Evolutionary conservation across 2,329 filamentous ascomycete species (phyloP), one percentile per base, ranked within the genome.

Genomic region (Trichocomaceae sp.): DNA sequence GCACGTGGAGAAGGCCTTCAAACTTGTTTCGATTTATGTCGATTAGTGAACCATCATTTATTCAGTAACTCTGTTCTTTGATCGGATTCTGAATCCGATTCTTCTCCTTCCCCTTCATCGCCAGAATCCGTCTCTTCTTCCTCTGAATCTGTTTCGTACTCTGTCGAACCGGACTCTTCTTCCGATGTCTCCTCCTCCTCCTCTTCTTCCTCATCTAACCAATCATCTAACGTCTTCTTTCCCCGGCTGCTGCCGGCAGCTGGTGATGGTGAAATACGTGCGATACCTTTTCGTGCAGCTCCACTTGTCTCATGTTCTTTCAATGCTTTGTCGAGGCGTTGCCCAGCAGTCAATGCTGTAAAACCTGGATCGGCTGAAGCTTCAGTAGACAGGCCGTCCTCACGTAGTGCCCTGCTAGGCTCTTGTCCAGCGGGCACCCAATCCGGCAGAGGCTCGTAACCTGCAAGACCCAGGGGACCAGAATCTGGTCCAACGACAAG

Each of bases 401-500:
- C 85, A 50, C 92, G 80, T 35, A 96, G 75, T 47, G 76, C 79
- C 1, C 85, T 77, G 68, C 95, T 86, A 0, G 93, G 93, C 69
- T 97, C 90, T 17, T 83, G 72, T 1, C 90, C 92, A 4, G 82
- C 79, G 61, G 82, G 76, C 0, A 97, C 90, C 93, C 93, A 97
- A 22, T 86, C 81, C 0, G 93, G 91, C 19, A 99, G 71, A 17
- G 81, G 69, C 61, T 88, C 83, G 63, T 96, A 96, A 3, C 91
- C 92, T 47, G 79, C 79, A 9, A 96, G 74, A 0, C 88, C 87
- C 56, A 88, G 84, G 9, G 87, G 72, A 2, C 86, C 87, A 5
- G 83, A 83, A 6, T 88, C 87, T 1, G 85, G 84, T 1, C 88
- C 90, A 10, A 97, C 77, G 0, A 96, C 87, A 0, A 97, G 80